phyloP scores from a whole-genome alignment of 139 green algal species.

The Axilococcus clingmanii region DNA sequence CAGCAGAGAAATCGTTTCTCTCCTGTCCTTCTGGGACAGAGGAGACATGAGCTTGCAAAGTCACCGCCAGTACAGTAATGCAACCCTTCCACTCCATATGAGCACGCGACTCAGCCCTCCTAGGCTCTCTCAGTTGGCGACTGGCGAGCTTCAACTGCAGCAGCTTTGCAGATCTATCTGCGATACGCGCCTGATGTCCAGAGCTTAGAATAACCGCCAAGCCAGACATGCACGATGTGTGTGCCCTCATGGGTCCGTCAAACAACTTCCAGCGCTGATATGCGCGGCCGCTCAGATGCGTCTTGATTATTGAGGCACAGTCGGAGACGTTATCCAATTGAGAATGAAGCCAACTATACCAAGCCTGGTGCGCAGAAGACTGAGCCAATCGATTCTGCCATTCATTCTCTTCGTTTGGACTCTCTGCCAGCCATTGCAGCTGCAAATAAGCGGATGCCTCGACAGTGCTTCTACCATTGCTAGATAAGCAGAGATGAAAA shows the following conservation, averaged over 20 bases:
- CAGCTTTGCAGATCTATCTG: constrained; percentile 26
- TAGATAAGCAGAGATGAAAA: too few relatives aligned
- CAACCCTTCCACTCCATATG: constrained; percentile 4
- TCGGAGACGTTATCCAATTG: constrained; percentile 20
- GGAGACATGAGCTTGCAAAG: constrained; percentile 45
- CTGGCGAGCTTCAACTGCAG: constrained; percentile 62
- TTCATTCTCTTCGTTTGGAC: neutral
- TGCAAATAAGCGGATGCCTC: constrained; percentile 39
- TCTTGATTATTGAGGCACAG: neutral
- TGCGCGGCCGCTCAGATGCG: neutral
- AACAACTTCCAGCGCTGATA: constrained; percentile 2
- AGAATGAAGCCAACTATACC: constrained; percentile 55
- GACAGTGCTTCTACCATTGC: constrained; percentile 4
- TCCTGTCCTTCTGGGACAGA: too few relatives aligned
- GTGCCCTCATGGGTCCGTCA: constrained; percentile 12
- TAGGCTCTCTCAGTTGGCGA: constrained; percentile 17
- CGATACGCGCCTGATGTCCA: constrained; percentile 13
- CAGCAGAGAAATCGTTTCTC: too few relatives aligned
- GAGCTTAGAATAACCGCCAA: constrained; percentile 9
- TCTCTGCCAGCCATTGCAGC: constrained; percentile 67
- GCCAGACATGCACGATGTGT: constrained; percentile 9
- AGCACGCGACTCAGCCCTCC: neutral
- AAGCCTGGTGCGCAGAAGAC: constrained; percentile 59
- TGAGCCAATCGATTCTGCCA: constrained; percentile 8
- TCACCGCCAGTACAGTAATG: constrained; percentile 30